A percentile compares a stretch with the other conserved stretches of the same genome.
Conservation (phyloP, 2,329 filamentous ascomycete genomes). For the Penicillium rolfsii region DNA sequence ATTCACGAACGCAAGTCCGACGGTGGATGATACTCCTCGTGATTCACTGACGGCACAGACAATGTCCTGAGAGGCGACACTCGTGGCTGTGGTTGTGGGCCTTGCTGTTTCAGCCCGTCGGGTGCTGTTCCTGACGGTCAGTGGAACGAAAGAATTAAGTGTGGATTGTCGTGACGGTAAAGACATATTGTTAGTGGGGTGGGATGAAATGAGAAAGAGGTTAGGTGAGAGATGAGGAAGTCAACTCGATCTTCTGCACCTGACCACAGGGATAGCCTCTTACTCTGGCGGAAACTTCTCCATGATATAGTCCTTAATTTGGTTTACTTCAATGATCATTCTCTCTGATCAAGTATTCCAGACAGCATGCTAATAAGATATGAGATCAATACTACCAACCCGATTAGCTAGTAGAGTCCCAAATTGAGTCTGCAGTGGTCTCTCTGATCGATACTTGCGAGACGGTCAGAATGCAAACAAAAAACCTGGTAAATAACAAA, state of each 20-base stretch:
- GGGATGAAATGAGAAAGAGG: background rate
- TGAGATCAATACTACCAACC: background rate
- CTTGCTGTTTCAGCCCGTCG: slow-evolving; percentile 56
- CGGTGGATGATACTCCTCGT: slow-evolving; percentile 79
- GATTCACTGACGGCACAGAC: slow-evolving; percentile 89
- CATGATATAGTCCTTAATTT: too few species aligned
- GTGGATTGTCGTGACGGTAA: slow-evolving; percentile 15
- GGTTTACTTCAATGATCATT: background rate
- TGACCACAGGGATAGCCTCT: background rate
- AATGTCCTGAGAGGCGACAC: slow-evolving; percentile 66
- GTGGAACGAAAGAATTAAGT: slow-evolving; percentile 26
- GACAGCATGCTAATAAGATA: background rate
- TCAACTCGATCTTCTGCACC: background rate
- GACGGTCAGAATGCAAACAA: background rate
- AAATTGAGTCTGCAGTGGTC: background rate
- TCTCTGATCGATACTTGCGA: background rate
- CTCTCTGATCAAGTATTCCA: too few species aligned
- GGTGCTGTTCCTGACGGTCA: slow-evolving; percentile 41
- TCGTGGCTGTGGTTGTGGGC: slow-evolving; percentile 59
- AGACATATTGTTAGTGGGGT: slow-evolving; percentile 17
- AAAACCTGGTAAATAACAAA: background rate
- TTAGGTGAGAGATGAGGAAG: background rate
- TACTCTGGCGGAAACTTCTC: background rate
- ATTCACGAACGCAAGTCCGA: slow-evolving; percentile 87
- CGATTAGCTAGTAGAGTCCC: background rate